phyloP scores from a whole-genome alignment of 306 rosid species.

The Ammopiptanthus mongolicus region DNA sequence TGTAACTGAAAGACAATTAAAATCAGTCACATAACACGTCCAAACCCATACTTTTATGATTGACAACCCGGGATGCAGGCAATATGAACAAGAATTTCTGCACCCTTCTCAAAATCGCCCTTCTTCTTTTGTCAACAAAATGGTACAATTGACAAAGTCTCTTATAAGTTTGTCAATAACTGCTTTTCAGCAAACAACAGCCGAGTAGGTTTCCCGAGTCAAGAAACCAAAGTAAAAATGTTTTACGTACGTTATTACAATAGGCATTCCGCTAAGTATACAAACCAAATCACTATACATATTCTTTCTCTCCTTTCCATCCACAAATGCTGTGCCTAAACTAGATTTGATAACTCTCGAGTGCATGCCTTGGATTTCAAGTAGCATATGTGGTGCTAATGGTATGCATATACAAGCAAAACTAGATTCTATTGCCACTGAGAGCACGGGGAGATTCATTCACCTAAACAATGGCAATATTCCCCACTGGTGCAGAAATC shows the following conservation, averaged over 20 bases:
- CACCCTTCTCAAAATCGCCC: not conserved
- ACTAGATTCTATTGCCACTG: constrained; percentile 26
- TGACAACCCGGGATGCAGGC: not conserved
- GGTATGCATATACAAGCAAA: constrained; percentile 34
- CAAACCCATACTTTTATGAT: not conserved
- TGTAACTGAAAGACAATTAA: not conserved
- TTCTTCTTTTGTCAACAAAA: constrained; percentile 6
- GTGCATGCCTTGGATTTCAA: constrained; percentile 15
- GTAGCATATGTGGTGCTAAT: constrained; percentile 24
- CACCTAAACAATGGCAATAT: constrained; percentile 63
- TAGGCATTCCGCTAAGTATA: constrained; percentile 6
- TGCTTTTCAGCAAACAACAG: not conserved
- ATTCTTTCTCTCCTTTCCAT: constrained; percentile 22
- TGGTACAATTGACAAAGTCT: not conserved
- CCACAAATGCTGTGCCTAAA: constrained; percentile 29
- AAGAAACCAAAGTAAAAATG: not conserved
- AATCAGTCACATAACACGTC: not conserved
- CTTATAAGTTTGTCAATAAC: not conserved
- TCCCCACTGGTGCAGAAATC: constrained; percentile 98
- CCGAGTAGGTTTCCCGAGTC: not conserved
- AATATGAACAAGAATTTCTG: not conserved
- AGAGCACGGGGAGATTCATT: constrained; percentile 14
- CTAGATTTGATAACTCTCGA: constrained; percentile 33
- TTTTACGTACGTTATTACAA: constrained; percentile 26
- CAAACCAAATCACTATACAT: constrained; percentile 32